Evolutionary conservation across 352 stramenopile genomes (phyloP), one percentile per base, ranked within the genome.

Genomic region (Globisporangium parvum): DNA sequence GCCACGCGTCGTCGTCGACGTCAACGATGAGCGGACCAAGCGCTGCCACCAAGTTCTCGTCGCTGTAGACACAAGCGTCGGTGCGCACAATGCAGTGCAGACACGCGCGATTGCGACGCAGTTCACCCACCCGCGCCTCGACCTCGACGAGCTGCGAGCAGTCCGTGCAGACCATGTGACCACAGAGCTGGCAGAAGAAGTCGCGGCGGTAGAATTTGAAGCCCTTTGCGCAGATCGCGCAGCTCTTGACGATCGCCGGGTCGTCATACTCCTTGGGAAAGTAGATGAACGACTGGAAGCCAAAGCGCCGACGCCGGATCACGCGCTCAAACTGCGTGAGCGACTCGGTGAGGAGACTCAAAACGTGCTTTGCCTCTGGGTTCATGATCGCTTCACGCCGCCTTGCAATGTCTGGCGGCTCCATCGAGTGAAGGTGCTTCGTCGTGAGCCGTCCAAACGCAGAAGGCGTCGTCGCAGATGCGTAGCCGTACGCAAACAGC

Each of bases 201-300:
- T 80, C 71, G 23, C 62, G 59, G n/a, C 70, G 70, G 41, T 71
- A 77, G 53, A 84, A 74, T 28, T 44, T 54, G 51, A 84, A 84
- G 15, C 39, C 31, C 52, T 79, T 80, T 47, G n/a, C 31, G 63
- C 77, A 90, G 46, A 87, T 78, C 17, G 50, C 55, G 53, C 77
- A 88, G 24, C 35, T 46, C 21, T 71, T 70, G 23, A 49, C 47
- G 28, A 74, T 60, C 2, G 63, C 23, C n/a, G 47, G 47, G n/a
- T 65, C 55, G 18, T 79, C 62, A 41, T 74, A 69, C 12, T 61
- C 60, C n/a, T 59, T 72, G 2, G 76, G 71, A 26, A 84, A 84
- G 64, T 81, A 82, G 31, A 87, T 62, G 52, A 85, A 88, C 15
- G 69, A 77, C 62, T 91, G 80, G 54, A 91, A 71, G 2, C 80